phyloP scores from a whole-genome alignment of 1,284 basidiomycete species.

The Abortiporus biennis region DNA sequence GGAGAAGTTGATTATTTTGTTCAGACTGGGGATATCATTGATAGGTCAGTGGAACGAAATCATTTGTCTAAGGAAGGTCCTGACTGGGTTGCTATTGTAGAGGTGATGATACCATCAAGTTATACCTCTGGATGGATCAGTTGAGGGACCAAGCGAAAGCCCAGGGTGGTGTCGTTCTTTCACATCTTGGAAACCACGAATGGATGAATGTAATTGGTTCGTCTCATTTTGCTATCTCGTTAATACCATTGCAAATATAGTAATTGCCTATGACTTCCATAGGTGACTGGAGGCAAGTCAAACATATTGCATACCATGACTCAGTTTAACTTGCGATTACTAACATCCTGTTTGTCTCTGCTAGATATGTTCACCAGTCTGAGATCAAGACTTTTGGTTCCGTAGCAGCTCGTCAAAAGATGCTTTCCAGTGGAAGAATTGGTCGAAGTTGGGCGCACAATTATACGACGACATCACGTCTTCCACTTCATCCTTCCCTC shows the following conservation, averaged over 20 bases:
- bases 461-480: conserved; percentile 78
- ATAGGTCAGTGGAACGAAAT: conserved; percentile 60
- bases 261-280: conserved; percentile 7
- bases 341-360: no score
- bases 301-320: background rate
- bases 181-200: conserved; percentile 86
- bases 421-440: conserved; percentile 72
- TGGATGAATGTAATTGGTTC: conserved; percentile 85
- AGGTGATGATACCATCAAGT: conserved; percentile 80
- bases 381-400: conserved; percentile 80
- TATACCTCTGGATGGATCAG: conserved; percentile 78
- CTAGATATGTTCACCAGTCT: conserved; percentile 74
- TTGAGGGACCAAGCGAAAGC: conserved; percentile 70
- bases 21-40: conserved; percentile 92
- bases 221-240: conserved; percentile 10
- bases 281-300: conserved; percentile 81
- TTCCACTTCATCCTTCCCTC: conserved; percentile 69
- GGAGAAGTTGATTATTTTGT: conserved; percentile 79
- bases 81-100: no score
- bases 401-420: conserved; percentile 61
- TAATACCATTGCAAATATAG: background rate
- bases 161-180: conserved; percentile 69
- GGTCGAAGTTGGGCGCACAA: conserved; percentile 82
- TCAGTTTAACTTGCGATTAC: conserved; percentile 12
- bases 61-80: no score